Percentiles rank a stretch among this genome's conserved stretches.
phyloP scores from a whole-genome alignment of 73 alveolate species.

The Uronychia setigera region DNA sequence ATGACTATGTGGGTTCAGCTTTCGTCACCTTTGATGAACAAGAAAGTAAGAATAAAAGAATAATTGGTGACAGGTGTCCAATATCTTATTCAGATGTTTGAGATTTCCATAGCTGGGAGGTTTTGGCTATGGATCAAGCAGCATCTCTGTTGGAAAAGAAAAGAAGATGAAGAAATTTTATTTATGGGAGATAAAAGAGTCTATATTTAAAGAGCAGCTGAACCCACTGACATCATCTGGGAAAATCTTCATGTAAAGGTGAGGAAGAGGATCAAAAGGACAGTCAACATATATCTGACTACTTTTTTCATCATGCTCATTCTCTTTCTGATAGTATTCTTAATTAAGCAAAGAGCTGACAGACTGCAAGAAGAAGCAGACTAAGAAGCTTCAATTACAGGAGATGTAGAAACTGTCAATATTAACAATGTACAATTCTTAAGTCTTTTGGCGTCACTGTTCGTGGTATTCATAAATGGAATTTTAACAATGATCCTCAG shows the following conservation, averaged over 20 bases:
- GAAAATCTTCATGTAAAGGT: conserved; percentile 59
- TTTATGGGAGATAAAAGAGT: conserved; percentile 3
- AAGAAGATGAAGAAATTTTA: neutral
- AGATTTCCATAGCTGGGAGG: neutral
- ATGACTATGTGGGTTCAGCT: conserved; percentile 12
- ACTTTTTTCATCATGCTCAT: conserved; percentile 47
- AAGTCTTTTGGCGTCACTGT: conserved; percentile 52
- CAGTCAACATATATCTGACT: conserved; percentile 43
- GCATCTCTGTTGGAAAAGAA: neutral
- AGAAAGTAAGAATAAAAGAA: neutral
- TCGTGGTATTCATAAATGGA: conserved; percentile 52
- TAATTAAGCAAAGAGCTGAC: conserved; percentile 42
- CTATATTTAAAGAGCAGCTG: conserved; percentile 72
- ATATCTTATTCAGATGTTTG: neutral
- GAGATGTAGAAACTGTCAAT: conserved; percentile 6
- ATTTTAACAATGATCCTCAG: conserved; percentile 44
- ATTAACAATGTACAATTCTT: neutral
- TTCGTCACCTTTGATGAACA: conserved; percentile 16
- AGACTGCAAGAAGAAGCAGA: conserved; percentile 21
- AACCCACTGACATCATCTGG: conserved; percentile 87
- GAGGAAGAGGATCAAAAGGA: conserved; percentile 31
- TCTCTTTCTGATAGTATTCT: conserved; percentile 55
- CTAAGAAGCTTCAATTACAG: conserved; percentile 13
- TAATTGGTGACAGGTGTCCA: neutral
- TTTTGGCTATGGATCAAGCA: neutral